A percentile compares a stretch with the other conserved stretches of the same genome.
These are phyloP conservation scores for Hypoxylon sp. DNA, from an alignment of 2,329 filamentous ascomycete species.

Conservation along the genomic window DNA sequence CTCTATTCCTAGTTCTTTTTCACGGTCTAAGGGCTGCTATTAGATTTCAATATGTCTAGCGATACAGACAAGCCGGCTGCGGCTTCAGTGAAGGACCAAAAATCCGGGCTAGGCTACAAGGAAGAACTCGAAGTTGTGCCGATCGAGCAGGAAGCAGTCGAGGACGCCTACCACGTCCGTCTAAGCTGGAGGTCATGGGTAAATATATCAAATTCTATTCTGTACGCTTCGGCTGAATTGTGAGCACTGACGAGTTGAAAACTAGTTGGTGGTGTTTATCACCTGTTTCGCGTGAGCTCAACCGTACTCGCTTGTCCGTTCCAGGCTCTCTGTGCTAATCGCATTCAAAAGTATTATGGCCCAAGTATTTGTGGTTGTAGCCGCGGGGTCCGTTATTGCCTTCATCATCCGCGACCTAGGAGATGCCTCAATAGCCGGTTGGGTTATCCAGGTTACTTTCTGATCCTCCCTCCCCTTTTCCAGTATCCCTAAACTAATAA, in stretches of 20 bases:
- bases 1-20: neutral
- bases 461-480: neutral
- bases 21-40: neutral
- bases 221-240: neutral
- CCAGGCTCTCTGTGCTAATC: neutral
- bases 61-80: conserved; percentile 38
- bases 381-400: conserved; percentile 68
- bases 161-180: conserved; percentile 60
- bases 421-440: conserved; percentile 64
- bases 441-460: conserved; percentile 67
- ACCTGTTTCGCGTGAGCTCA: conserved; percentile 63
- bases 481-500: neutral
- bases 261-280: conserved; percentile 58
- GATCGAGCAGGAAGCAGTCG: conserved; percentile 53
- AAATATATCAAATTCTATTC: conserved; percentile 26
- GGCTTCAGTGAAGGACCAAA: conserved; percentile 17
- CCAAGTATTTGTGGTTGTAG: conserved; percentile 69
- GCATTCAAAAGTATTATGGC: conserved; percentile 60
- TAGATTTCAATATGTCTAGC: conserved; percentile 31
- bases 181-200: conserved; percentile 70
- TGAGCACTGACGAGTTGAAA: conserved; percentile 8
- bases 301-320: neutral
- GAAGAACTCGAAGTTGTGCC: conserved; percentile 41
- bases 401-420: conserved; percentile 70
- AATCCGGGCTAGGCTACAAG: conserved; percentile 1